A percentile compares a stretch with the other conserved stretches of the same genome.
These are phyloP conservation scores for Pachysolen tannophilus DNA, from an alignment of 805 yeast species.

Conservation along the genomic window DNA sequence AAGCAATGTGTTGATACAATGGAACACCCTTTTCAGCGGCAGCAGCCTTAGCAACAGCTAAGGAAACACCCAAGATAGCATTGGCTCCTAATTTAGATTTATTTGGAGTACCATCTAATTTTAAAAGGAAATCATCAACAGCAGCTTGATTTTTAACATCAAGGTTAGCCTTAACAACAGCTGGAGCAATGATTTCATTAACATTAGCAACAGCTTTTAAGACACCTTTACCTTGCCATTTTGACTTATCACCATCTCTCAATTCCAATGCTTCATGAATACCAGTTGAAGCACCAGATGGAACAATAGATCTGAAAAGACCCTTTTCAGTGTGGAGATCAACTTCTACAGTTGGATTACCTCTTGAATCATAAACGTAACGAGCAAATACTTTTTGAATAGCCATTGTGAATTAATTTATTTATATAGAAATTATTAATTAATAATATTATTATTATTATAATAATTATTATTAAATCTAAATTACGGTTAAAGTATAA, in stretches of 20 bases:
- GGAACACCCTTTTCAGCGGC: slow-evolving; percentile 95
- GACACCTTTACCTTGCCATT: slow-evolving; percentile 99
- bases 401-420: too few relatives aligned
- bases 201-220: slow-evolving; percentile 94
- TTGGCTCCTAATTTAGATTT: slow-evolving; percentile 97
- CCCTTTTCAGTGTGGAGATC: slow-evolving; percentile 92
- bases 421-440: slow-evolving; percentile 2
- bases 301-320: slow-evolving; percentile 93
- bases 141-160: slow-evolving; percentile 84
- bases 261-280: slow-evolving; percentile 96
- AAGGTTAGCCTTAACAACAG: slow-evolving; percentile 68
- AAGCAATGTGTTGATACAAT: slow-evolving; percentile 86
- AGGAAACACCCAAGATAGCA: slow-evolving; percentile 96
- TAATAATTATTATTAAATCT: background rate
- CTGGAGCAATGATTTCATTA: slow-evolving; percentile 92
- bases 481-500: too few relatives aligned
- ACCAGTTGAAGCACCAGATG: slow-evolving; percentile 99
- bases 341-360: slow-evolving; percentile 99
- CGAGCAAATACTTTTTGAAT: slow-evolving; percentile 86
- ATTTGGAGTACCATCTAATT: slow-evolving; percentile 95
- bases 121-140: slow-evolving; percentile 76
- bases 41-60: slow-evolving; percentile 96
- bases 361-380: slow-evolving; percentile 98
- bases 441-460: slow-evolving; percentile 1
- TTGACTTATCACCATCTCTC: slow-evolving; percentile 96